A percentile compares a stretch with the other conserved stretches of the same genome.
These are phyloP conservation scores for Phytopythium montanum DNA, from an alignment of 352 stramenopile species.

Conservation along the genomic window DNA sequence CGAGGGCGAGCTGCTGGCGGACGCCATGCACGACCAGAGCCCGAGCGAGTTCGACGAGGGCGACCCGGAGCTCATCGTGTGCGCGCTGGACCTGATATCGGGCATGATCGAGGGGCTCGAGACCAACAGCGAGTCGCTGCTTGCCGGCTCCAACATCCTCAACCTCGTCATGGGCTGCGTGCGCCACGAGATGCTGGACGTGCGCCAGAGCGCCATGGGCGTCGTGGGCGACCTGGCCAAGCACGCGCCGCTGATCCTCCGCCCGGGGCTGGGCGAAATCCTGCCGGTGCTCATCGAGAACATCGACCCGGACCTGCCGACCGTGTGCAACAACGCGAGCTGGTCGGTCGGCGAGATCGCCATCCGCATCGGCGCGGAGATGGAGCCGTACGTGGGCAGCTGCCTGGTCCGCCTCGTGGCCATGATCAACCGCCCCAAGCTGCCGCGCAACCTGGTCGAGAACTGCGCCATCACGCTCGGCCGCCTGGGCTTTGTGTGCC, in stretches of 20 bases:
- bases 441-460: conserved; percentile 85
- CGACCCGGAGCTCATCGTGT: conserved; percentile 89
- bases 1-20: conserved; percentile 79
- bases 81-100: conserved; percentile 85
- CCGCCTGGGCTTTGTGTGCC: conserved; percentile 83
- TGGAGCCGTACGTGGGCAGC: conserved; percentile 78
- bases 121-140: conserved; percentile 66
- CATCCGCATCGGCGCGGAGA: conserved; percentile 77
- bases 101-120: conserved; percentile 87
- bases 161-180: conserved; percentile 87
- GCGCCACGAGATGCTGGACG: conserved; percentile 83
- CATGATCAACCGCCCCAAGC: conserved; percentile 88
- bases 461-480: conserved; percentile 91
- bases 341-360: conserved; percentile 91
- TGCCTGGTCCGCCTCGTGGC: conserved; percentile 66
- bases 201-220: conserved; percentile 88
- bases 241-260: conserved; percentile 65
- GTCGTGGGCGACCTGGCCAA: conserved; percentile 89
- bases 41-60: conserved; percentile 77
- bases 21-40: conserved; percentile 77
- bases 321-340: conserved; percentile 92
- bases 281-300: conserved; percentile 86
- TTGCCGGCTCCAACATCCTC: conserved; percentile 82
- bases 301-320: conserved; percentile 84
- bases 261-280: conserved; percentile 69